phyloP scores from a whole-genome alignment of 2,329 filamentous ascomycete genomes.

The Phaeosphaeria sp. region DNA sequence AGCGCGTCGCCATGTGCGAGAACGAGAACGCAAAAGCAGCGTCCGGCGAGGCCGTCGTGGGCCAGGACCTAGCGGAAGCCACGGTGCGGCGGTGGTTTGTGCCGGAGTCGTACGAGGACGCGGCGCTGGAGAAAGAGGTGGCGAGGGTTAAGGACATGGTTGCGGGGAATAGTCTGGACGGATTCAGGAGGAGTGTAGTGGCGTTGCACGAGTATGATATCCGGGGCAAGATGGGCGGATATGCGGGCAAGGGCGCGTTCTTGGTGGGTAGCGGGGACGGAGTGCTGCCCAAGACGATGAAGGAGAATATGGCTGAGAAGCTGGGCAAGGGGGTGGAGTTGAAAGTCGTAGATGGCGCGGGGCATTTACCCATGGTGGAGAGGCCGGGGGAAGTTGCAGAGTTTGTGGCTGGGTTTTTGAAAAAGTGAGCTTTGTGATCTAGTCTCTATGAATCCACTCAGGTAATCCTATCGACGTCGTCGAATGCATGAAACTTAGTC shows the following conservation, averaged over 20 bases:
- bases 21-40: constrained; percentile 51
- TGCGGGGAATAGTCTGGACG: constrained; percentile 69
- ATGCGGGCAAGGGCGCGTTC: constrained; percentile 67
- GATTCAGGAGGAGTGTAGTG: constrained; percentile 71
- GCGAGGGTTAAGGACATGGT: constrained; percentile 73
- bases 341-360: constrained; percentile 71
- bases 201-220: constrained; percentile 77
- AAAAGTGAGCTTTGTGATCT: too few relatives aligned
- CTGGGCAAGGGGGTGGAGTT: constrained; percentile 60
- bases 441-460: too few relatives aligned
- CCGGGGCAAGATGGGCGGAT: constrained; percentile 60
- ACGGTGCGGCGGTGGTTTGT: constrained; percentile 82
- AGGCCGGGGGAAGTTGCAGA: constrained; percentile 71
- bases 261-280: constrained; percentile 77
- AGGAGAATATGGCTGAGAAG: constrained; percentile 66
- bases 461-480: too few relatives aligned
- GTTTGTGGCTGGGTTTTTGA: constrained; percentile 63
- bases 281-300: constrained; percentile 79
- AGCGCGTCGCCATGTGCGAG: constrained; percentile 73
- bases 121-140: constrained; percentile 57
- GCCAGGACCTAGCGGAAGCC: constrained; percentile 66
- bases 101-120: constrained; percentile 61
- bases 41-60: constrained; percentile 63
- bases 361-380: constrained; percentile 87
- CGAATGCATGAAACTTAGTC: too few relatives aligned